Base-by-base conservation (phyloP, 345 rosid genomes). In the Rhodomyrtus tomentosa region DNA sequence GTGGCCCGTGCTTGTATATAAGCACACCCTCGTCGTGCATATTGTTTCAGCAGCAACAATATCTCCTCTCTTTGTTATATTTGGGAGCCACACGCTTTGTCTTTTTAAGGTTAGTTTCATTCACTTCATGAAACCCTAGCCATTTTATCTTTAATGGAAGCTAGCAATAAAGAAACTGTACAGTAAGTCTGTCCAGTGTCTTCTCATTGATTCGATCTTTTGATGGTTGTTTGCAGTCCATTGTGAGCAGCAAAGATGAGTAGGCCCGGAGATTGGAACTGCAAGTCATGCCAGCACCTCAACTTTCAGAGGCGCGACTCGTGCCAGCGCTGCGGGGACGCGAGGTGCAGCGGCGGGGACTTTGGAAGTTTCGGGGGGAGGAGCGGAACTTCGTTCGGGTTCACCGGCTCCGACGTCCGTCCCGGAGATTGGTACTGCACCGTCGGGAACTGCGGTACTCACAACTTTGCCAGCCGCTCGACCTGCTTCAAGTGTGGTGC, bases 381-480 rank as follows among this genome's bases (percentile, higher is more conserved):
- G 81, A 85, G 90, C 6, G 93, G 93, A 73, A 83, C 98, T 1
- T 91, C 96, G 1, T 91, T 94, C 32, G 98, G 95, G 48, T 95
- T 93, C 87, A 90, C 94, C 12, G 99, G 99, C 62, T 96, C 99
- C 11, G 99, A 96, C 49, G 99, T 96, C 83, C 92, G 99, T 73
- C 98, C 98, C 0, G 99, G 99, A 38, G 98, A 95, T 83, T 96
- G 99, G 99, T 96, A 95, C 86, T 96, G 99, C 92, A 81, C 95
- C 5, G 88, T 90, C 10, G 92, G 92, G 29, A 94, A 91, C 91
- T 96, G 99, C 24, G 99, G 98, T 36, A 91, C 99, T 9, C 99
- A 95, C 86, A 96, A 96, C 87, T 96, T 95, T 55, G 99, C 99
- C 10, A 95, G 92, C 88, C 96, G 99, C 48, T 96, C 99, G 24